Conservation (phyloP, 768 basidiomycete genomes). For the Kwoniella bestiolae region DNA sequence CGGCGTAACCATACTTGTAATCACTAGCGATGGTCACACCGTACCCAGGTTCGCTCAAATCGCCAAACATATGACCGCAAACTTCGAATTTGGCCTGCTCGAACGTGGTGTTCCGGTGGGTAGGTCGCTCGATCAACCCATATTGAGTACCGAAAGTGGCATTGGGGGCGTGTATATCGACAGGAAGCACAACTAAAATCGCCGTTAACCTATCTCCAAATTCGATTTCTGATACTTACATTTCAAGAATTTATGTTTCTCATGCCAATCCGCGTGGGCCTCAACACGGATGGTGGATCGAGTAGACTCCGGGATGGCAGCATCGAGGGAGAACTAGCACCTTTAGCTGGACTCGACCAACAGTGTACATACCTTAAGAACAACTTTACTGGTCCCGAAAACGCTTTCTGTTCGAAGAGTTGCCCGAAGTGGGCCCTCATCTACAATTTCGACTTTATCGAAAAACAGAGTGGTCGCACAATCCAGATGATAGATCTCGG, state of each 20-base stretch:
- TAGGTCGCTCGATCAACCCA: slow-evolving; percentile 85
- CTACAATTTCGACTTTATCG: slow-evolving; percentile 23
- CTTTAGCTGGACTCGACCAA: background rate
- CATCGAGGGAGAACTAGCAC: slow-evolving; percentile 77
- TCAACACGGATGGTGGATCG: slow-evolving; percentile 79
- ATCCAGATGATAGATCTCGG: slow-evolving; percentile 41
- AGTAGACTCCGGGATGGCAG: slow-evolving; percentile 64
- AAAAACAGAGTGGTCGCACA: slow-evolving; percentile 22
- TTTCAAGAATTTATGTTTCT: slow-evolving; percentile 52
- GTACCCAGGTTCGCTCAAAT: slow-evolving; percentile 71
- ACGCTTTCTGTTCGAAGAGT: background rate
- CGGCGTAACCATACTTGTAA: slow-evolving; percentile 86
- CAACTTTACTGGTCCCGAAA: slow-evolving; percentile 21
- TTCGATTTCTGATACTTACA: slow-evolving; percentile 9
- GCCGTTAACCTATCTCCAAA: background rate
- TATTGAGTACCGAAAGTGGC: slow-evolving; percentile 94
- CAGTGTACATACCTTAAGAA: slow-evolving; percentile 6
- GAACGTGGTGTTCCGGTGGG: slow-evolving; percentile 90
- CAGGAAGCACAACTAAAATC: slow-evolving; percentile 70
- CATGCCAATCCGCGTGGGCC: slow-evolving; percentile 65
- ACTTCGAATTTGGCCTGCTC: slow-evolving; percentile 80
- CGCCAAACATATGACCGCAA: slow-evolving; percentile 76
- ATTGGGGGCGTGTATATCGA: slow-evolving; percentile 76
- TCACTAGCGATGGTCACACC: slow-evolving; percentile 90
- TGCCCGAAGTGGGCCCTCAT: slow-evolving; percentile 13